Conservation (phyloP, 1,284 basidiomycete species). For the Hypsizygus ulmarius region DNA sequence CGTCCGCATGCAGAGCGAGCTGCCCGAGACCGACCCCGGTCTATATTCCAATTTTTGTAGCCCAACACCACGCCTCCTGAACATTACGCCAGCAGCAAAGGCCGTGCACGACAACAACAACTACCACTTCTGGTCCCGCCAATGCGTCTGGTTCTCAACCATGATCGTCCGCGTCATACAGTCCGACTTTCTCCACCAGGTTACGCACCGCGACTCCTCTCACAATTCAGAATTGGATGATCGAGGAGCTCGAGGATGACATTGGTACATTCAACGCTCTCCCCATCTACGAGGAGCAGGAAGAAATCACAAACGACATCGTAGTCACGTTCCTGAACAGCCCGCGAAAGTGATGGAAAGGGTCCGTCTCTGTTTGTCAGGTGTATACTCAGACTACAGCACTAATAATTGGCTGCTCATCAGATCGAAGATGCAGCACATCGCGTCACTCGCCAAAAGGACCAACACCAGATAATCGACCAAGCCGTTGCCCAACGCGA, state of each 20-base stretch:
- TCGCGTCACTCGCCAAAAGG: slow-evolving; percentile 5
- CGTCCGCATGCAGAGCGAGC: slow-evolving; percentile 12
- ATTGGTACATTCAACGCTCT: slow-evolving; percentile 6
- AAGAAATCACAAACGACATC: slow-evolving; percentile 10
- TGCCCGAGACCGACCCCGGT: slow-evolving; percentile 10
- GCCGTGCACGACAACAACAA: slow-evolving; percentile 17
- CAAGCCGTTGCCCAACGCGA: slow-evolving; percentile 12
- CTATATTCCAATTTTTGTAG: slow-evolving; percentile 9
- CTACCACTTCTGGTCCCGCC: slow-evolving; percentile 12
- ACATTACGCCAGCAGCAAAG: slow-evolving; percentile 12
- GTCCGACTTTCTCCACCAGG: slow-evolving; percentile 11
- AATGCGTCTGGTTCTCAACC: slow-evolving; percentile 17
- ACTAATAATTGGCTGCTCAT: background rate
- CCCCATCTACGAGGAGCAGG: slow-evolving; percentile 13
- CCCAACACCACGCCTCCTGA: slow-evolving; percentile 13
- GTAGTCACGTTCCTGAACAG: slow-evolving; percentile 8
- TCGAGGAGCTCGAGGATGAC: slow-evolving; percentile 3
- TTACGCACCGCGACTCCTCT: slow-evolving; percentile 13
- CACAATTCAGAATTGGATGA: slow-evolving; percentile 13
- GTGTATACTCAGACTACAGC: background rate
- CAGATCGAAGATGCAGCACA: slow-evolving; percentile 14
- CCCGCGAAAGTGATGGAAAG: slow-evolving; percentile 7
- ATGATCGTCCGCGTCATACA: slow-evolving; percentile 17
- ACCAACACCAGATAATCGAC: slow-evolving; percentile 9
- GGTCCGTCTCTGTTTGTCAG: background rate